These are phyloP conservation scores for Trifolium subterraneum DNA, from an alignment of 306 rosid species.

Conservation along the genomic window DNA sequence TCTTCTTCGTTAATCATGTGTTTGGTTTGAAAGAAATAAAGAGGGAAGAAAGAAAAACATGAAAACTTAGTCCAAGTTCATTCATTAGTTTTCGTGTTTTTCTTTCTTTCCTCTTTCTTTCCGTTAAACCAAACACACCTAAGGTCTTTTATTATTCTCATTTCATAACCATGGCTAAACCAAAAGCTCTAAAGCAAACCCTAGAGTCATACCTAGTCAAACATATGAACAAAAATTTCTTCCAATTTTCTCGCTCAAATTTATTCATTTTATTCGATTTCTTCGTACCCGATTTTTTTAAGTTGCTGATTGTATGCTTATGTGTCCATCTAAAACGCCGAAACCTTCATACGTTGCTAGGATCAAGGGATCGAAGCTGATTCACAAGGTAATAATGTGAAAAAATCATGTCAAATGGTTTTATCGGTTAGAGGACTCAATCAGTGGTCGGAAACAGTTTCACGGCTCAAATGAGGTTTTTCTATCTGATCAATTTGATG, in stretches of 20 bases:
- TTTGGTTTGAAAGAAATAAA: too few relatives aligned
- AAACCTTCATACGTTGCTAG: constrained; percentile 90
- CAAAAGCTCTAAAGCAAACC: constrained; percentile 83
- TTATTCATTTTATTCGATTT: not conserved
- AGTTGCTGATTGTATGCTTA: constrained; percentile 87
- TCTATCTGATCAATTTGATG: constrained; percentile 88
- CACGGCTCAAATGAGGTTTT: constrained; percentile 96
- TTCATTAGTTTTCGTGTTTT: too few relatives aligned
- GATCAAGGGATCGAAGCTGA: constrained; percentile 95
- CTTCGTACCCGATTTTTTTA: not conserved
- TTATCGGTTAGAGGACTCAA: constrained; percentile 96
- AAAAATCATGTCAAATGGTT: constrained; percentile 86
- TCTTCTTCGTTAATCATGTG: too few relatives aligned
- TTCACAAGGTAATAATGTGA: constrained; percentile 89
- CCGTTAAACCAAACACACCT: too few relatives aligned
- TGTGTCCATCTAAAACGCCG: constrained; percentile 82
- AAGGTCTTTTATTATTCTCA: too few relatives aligned
- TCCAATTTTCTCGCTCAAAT: not conserved
- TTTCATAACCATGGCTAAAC: constrained; percentile 83
- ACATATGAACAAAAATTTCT: constrained; percentile 69
- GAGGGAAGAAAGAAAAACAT: too few relatives aligned
- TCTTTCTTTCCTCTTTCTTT: too few relatives aligned
- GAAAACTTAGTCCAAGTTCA: too few relatives aligned
- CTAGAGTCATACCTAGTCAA: constrained; percentile 91
- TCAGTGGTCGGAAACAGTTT: constrained; percentile 98